Evolutionary conservation across 768 basidiomycete genomes (phyloP), one percentile per base, ranked within the genome.

Genomic region (Leccinum aurantiacum): DNA sequence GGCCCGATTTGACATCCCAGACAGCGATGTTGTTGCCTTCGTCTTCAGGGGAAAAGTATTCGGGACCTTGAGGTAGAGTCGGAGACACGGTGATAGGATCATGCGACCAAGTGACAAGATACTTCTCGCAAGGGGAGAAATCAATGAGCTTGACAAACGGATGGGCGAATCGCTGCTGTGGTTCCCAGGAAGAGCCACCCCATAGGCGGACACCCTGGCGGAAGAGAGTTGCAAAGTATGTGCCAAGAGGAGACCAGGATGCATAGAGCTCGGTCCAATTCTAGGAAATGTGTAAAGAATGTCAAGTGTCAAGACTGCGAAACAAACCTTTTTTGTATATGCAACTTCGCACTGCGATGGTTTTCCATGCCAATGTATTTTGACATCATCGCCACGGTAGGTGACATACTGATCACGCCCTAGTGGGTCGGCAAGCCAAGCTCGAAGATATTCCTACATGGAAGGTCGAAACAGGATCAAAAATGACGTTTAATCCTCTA

Each of bases 211-310:
- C 91, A 74, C 97, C 97, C 74, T 93, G 95, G 44, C 93, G 86
- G 73, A 98, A 95, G 51, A 98, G 83, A 2, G 96, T 95, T 41
- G 94, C 89, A 62, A 98, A 81, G 71, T 89, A 93, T n/a, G 95
- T 98, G 35, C 97, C 97, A 56, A 90, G 81, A 19, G 95, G 95
- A 22, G 97, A 98, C 97, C 97, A 99, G 31, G 91, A 89, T 19
- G 94, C 88, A 75, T 96, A 99, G 54, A 96, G 84, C 59, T 98
- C 95, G 69, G 93, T 97, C 94, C 97, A 98, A 71, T 91, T 90
- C 92, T 93, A 68, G 3, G 46, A 59, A 65, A 60, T 29, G 46
- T 46, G 63, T 64, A 22, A 70, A 57, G 33, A 7, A 53, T 53
- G 41, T 52, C 55, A 15, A 44, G 41, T 31, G 24, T 38, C 49